Conservation (phyloP, 2,329 filamentous ascomycete species). For the Ilyonectria mors-panacis region DNA sequence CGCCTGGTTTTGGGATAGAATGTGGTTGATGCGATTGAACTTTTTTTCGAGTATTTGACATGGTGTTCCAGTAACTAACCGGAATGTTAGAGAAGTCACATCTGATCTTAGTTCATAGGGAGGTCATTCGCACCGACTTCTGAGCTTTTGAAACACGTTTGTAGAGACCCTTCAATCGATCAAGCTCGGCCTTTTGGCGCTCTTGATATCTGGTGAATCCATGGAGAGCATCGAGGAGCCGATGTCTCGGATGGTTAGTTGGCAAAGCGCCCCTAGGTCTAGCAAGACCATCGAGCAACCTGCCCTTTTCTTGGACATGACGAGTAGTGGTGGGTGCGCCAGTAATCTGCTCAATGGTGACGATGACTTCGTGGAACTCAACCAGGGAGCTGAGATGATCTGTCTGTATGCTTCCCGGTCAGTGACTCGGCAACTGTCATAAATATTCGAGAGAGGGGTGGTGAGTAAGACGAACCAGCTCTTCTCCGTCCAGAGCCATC, state of each 20-base stretch:
- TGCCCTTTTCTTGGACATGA: slow-evolving; percentile 51
- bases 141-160: slow-evolving; percentile 54
- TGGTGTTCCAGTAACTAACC: slow-evolving; percentile 68
- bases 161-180: slow-evolving; percentile 55
- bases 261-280: slow-evolving; percentile 52
- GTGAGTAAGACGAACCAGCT: slow-evolving; percentile 33
- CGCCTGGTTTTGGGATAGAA: slow-evolving; percentile 61
- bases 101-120: neutral
- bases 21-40: slow-evolving; percentile 59
- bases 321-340: slow-evolving; percentile 40
- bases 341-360: slow-evolving; percentile 46
- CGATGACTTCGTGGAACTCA: slow-evolving; percentile 47
- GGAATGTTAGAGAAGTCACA: neutral
- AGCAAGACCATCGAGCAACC: slow-evolving; percentile 49
- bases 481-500: slow-evolving; percentile 10
- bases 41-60: slow-evolving; percentile 71
- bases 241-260: slow-evolving; percentile 55
- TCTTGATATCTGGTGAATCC: slow-evolving; percentile 55
- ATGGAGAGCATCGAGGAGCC: slow-evolving; percentile 58
- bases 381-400: slow-evolving; percentile 20
- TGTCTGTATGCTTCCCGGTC: neutral
- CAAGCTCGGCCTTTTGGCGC: slow-evolving; percentile 54
- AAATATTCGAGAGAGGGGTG: neutral
- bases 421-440: neutral
- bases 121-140: slow-evolving; percentile 43